Conservation (phyloP, 495 filamentous ascomycete species). For the Tuber brumale region DNA sequence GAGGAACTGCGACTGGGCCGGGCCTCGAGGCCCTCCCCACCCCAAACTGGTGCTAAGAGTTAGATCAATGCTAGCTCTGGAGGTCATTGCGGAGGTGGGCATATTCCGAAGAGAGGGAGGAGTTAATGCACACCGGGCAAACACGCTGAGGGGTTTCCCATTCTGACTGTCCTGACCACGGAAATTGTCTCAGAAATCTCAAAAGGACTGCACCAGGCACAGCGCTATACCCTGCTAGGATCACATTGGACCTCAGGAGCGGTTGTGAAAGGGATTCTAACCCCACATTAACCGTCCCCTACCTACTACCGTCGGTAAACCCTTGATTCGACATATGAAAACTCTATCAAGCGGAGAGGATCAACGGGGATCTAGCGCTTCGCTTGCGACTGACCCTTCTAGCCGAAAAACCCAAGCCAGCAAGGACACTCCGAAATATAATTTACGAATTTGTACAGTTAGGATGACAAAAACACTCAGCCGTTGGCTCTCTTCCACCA, state of each 20-base stretch:
- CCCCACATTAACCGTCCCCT: neutral
- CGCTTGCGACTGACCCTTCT: neutral
- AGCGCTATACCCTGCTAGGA: neutral
- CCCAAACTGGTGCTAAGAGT: neutral
- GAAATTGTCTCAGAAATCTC: neutral
- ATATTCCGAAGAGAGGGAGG: neutral
- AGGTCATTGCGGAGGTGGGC: neutral
- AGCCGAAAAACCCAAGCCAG: neutral
- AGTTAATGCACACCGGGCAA: neutral
- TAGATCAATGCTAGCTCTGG: neutral
- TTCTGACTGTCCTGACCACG: neutral
- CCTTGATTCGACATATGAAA: neutral
- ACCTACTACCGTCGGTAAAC: neutral
- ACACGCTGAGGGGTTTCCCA: neutral
- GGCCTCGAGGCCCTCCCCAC: neutral
- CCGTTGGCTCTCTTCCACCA: too few relatives aligned
- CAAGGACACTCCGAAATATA: neutral
- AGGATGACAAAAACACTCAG: too few relatives aligned
- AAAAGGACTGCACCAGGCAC: neutral
- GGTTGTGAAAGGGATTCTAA: neutral
- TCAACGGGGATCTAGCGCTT: neutral
- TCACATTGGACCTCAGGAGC: neutral
- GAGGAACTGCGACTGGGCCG: neutral
- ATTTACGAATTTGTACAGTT: neutral
- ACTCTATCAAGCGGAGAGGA: neutral